Conservation (phyloP, 495 filamentous ascomycete genomes). For the Chaetomium fimeti region DNA sequence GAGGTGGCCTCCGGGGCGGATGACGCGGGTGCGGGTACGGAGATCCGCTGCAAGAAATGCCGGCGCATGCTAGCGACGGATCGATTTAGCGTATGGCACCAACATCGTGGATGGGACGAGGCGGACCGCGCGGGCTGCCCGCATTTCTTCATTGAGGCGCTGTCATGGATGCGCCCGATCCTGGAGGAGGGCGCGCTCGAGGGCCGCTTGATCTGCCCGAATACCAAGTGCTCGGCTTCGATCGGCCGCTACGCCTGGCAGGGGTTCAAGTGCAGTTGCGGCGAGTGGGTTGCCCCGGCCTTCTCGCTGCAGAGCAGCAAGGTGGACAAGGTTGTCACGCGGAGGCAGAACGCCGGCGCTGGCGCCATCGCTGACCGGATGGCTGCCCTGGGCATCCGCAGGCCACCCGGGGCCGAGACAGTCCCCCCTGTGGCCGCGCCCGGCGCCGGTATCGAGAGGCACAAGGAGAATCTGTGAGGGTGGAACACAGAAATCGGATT, state of each 20-base stretch:
- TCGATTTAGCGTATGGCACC: conserved; percentile 44
- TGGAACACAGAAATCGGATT: not conserved
- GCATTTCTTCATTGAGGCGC: conserved; percentile 84
- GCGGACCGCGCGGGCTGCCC: conserved; percentile 54
- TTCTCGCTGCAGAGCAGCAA: conserved; percentile 78
- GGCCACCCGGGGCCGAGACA: conserved; percentile 32
- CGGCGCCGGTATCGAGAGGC: not conserved
- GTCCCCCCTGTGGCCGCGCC: not conserved
- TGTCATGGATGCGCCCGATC: conserved; percentile 88
- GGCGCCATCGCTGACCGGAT: conserved; percentile 23
- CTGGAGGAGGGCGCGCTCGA: conserved; percentile 75
- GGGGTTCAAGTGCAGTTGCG: conserved; percentile 89
- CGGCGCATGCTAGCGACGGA: conserved; percentile 50
- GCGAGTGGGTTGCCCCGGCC: conserved; percentile 85
- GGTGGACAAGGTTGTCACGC: conserved; percentile 65
- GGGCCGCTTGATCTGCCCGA: conserved; percentile 80
- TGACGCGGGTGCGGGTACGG: conserved; percentile 30
- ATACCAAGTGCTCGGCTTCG: conserved; percentile 68
- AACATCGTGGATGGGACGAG: conserved; percentile 35
- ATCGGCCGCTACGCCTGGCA: conserved; percentile 95
- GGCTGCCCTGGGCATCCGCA: conserved; percentile 35
- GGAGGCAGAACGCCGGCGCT: conserved; percentile 18
- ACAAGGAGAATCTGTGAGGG: conserved; percentile 33
- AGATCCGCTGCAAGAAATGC: conserved; percentile 66
- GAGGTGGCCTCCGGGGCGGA: conserved; percentile 48